A percentile compares a stretch with the other conserved stretches of the same genome.
phyloP scores from a whole-genome alignment of 2,329 filamentous ascomycete species.

The Claviceps maximensis region DNA sequence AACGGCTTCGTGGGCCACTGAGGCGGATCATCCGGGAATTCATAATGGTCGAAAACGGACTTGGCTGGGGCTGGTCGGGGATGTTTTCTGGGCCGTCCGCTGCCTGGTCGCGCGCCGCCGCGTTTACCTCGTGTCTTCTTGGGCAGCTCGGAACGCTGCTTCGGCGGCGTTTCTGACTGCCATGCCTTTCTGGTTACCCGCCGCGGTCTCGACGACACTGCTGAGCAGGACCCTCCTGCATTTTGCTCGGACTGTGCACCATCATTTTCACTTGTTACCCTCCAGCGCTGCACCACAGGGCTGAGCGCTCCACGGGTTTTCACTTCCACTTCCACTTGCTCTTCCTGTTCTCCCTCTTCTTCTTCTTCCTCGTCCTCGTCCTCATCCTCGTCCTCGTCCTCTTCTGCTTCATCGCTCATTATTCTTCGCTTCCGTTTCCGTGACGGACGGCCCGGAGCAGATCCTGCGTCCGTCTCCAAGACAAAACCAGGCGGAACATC shows the following conservation, averaged over 20 bases:
- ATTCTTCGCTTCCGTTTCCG: slow-evolving; percentile 18
- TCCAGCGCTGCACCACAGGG: slow-evolving; percentile 12
- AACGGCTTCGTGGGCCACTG: not conserved
- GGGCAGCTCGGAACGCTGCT: slow-evolving; percentile 10
- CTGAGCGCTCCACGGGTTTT: slow-evolving; percentile 20
- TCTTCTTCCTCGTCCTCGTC: not conserved
- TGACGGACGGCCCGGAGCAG: slow-evolving; percentile 1
- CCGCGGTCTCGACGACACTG: slow-evolving; percentile 12
- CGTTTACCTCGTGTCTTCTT: slow-evolving; percentile 25
- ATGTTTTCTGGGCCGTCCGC: slow-evolving; percentile 26
- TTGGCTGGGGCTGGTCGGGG: slow-evolving; percentile 13
- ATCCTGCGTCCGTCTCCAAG: slow-evolving; percentile 7
- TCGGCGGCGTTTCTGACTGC: slow-evolving; percentile 7
- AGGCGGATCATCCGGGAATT: not conserved
- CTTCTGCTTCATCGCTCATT: slow-evolving; percentile 13
- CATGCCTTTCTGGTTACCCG: slow-evolving; percentile 11
- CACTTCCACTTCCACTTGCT: not conserved
- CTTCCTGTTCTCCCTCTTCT: slow-evolving; percentile 10
- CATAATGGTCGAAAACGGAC: not conserved
- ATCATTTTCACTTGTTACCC: slow-evolving; percentile 10
- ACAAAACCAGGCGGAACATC: slow-evolving; percentile 10
- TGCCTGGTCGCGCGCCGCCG: slow-evolving; percentile 25
- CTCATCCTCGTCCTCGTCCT: slow-evolving; percentile 13
- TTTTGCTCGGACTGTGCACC: slow-evolving; percentile 13
- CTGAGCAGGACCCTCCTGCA: slow-evolving; percentile 13